Conservation (phyloP, 2,329 filamentous ascomycete genomes). For the Trichoderma koningiopsis region DNA sequence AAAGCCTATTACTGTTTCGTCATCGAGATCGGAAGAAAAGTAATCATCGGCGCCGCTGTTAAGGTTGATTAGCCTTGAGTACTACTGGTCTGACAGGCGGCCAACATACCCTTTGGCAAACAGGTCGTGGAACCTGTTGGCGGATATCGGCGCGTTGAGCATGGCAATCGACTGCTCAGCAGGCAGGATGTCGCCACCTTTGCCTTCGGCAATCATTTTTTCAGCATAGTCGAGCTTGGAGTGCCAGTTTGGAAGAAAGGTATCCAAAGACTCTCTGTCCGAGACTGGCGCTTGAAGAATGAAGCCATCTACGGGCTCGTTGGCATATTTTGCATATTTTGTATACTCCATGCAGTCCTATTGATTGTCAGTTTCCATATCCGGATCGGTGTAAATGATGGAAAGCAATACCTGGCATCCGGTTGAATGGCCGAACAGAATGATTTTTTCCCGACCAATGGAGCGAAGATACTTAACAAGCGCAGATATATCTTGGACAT, state of each 20-base stretch:
- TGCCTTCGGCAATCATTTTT: constrained; percentile 57
- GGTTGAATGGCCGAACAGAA: constrained; percentile 61
- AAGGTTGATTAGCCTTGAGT: not conserved
- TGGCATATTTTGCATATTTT: constrained; percentile 44
- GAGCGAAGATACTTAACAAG: constrained; percentile 57
- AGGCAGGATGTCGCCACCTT: constrained; percentile 57
- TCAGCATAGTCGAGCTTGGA: constrained; percentile 52
- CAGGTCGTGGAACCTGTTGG: constrained; percentile 56
- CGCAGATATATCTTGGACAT: constrained; percentile 56
- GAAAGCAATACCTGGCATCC: constrained; percentile 54
- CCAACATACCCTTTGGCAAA: constrained; percentile 51
- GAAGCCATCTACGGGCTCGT: constrained; percentile 67
- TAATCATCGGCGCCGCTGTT: constrained; percentile 76
- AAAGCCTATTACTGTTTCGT: constrained; percentile 57
- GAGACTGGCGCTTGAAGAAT: constrained; percentile 81
- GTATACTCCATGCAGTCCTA: constrained; percentile 62
- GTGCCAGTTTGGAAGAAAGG: constrained; percentile 50
- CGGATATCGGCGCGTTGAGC: constrained; percentile 52
- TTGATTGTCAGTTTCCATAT: not conserved
- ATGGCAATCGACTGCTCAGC: constrained; percentile 45
- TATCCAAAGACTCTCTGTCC: constrained; percentile 67
- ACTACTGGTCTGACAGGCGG: not conserved
- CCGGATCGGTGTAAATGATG: not conserved
- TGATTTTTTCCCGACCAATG: constrained; percentile 53
- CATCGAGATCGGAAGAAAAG: constrained; percentile 76